These are phyloP conservation scores for Volvox africanus DNA, from an alignment of 139 green algal genomes.

Conservation along the genomic window DNA sequence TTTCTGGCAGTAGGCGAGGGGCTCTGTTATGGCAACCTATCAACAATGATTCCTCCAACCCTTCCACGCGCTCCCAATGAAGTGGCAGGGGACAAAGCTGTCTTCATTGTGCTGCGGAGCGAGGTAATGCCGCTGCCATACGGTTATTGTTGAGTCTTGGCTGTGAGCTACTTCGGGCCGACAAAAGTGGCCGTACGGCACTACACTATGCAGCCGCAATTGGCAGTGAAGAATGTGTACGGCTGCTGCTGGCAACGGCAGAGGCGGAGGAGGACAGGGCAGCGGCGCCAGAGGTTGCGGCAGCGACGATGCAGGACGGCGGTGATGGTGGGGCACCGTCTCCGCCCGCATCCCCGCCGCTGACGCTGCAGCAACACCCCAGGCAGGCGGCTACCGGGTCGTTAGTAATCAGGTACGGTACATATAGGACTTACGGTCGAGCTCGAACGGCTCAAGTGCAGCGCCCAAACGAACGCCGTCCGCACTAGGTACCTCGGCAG, in stretches of 20 bases:
- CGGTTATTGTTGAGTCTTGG: background rate
- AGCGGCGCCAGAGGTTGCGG: background rate
- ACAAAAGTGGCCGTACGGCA: slow-evolving; percentile 11
- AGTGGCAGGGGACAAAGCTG: slow-evolving; percentile 21
- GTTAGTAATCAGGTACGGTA: too few relatives aligned
- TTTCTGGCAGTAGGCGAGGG: too few relatives aligned
- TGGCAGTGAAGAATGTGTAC: background rate
- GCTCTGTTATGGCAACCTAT: too few relatives aligned
- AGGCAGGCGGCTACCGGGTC: too few relatives aligned
- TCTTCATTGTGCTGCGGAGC: background rate
- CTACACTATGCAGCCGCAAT: slow-evolving; percentile 18
- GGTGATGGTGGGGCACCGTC: background rate
- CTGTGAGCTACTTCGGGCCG: background rate
- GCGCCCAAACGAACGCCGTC: too few relatives aligned
- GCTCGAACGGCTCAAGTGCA: too few relatives aligned
- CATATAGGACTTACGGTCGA: too few relatives aligned
- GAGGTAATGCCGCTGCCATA: slow-evolving; percentile 3
- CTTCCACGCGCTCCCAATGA: too few relatives aligned
- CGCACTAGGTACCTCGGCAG: too few relatives aligned
- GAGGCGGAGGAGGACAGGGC: slow-evolving; percentile 2
- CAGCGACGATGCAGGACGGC: background rate
- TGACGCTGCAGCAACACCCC: background rate
- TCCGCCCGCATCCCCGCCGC: background rate
- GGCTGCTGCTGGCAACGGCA: slow-evolving; percentile 8
- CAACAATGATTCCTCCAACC: too few relatives aligned